phyloP scores from a whole-genome alignment of 1,284 basidiomycete species.

The Amylostereum chailletii region DNA sequence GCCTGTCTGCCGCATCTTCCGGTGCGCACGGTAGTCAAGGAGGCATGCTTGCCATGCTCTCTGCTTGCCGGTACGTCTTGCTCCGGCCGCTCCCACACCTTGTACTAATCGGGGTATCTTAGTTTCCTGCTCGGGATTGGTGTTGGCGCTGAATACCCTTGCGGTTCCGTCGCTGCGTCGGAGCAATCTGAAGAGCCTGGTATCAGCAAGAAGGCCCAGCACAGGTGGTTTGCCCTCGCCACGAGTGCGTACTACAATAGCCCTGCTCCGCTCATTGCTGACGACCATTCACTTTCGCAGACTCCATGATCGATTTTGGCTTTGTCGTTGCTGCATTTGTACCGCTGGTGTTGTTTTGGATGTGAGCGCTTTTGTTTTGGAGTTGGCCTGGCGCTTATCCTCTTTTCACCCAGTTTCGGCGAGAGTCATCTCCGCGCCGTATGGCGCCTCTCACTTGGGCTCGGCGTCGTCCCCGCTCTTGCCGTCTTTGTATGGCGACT shows the following conservation, averaged over 20 bases:
- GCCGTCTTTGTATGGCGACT: constrained; percentile 83
- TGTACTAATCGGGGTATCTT: background rate
- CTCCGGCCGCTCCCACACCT: background rate
- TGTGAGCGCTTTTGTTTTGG: constrained; percentile 35
- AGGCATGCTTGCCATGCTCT: constrained; percentile 72
- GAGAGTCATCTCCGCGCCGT: constrained; percentile 74
- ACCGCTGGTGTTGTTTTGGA: constrained; percentile 80
- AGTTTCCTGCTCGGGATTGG: constrained; percentile 79
- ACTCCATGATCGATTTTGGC: constrained; percentile 84
- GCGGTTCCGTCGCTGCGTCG: constrained; percentile 84
- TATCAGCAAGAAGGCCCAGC: constrained; percentile 73
- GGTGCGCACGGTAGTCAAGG: constrained; percentile 66
- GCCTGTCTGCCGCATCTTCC: constrained; percentile 74
- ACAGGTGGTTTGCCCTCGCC: constrained; percentile 80
- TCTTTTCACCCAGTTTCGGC: constrained; percentile 46
- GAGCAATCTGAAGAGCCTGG: constrained; percentile 83
- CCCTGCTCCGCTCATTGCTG: background rate
- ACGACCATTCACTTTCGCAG: constrained; percentile 24
- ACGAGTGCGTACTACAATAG: constrained; percentile 47
- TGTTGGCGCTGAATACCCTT: constrained; percentile 86
- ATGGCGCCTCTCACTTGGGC: constrained; percentile 86
- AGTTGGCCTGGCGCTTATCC: background rate
- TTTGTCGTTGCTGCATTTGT: constrained; percentile 83
- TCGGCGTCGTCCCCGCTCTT: constrained; percentile 78
- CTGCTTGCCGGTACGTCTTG: constrained; percentile 60